These are phyloP conservation scores for Globisporangium orthogonon DNA, from an alignment of 352 stramenopile species.

Conservation along the genomic window DNA sequence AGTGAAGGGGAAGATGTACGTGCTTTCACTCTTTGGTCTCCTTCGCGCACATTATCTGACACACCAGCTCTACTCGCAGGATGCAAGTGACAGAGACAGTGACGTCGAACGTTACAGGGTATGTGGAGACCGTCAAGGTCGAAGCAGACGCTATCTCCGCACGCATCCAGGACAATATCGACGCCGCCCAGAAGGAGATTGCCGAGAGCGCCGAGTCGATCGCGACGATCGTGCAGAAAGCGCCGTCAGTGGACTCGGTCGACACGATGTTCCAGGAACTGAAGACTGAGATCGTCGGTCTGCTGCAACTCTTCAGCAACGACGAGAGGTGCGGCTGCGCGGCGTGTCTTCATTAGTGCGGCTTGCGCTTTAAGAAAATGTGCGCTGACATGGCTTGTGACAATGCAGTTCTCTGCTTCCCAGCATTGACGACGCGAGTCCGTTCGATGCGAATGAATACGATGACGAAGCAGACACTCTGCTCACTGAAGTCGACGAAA, in stretches of 20 bases:
- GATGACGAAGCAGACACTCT: constrained; percentile 3
- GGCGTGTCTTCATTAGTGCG: no score
- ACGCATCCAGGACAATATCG: constrained; percentile 41
- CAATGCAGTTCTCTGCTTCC: background rate
- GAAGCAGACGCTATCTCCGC: constrained; percentile 37
- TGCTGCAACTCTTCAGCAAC: constrained; percentile 7
- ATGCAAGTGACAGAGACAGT: constrained; percentile 53
- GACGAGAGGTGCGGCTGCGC: constrained; percentile 1
- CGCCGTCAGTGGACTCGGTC: constrained; percentile 3
- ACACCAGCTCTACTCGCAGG: constrained; percentile 10
- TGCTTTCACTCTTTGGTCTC: background rate
- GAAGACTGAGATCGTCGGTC: constrained; percentile 9
- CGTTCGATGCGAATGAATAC: constrained; percentile 1
- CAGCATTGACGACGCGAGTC: background rate
- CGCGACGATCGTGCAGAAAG: constrained; percentile 5
- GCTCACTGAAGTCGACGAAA: constrained; percentile 2
- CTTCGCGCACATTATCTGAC: background rate
- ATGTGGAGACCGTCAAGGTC: constrained; percentile 51
- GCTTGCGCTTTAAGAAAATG: background rate
- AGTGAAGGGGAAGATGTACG: constrained; percentile 57
- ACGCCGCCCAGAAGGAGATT: constrained; percentile 30
- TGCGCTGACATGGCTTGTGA: background rate
- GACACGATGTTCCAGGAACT: constrained; percentile 15
- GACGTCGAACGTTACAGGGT: constrained; percentile 41
- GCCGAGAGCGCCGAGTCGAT: constrained; percentile 14